Evolutionary conservation across 83 land plant genomes (phyloP).

Genomic region (Diphasiastrum complanatum): DNA sequence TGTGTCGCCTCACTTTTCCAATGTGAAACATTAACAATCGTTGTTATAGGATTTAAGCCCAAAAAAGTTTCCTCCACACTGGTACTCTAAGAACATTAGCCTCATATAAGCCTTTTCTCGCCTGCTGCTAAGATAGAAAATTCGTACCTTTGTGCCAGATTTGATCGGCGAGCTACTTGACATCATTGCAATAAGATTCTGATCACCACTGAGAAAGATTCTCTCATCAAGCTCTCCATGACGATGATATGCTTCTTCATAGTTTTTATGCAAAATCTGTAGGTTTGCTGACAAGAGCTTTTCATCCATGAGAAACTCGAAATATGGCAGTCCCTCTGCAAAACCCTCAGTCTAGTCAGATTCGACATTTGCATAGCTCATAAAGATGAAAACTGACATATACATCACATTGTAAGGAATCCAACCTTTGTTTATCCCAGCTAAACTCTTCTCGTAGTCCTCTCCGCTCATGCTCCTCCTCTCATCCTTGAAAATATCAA

Average conservation of each 20-base stretch:
- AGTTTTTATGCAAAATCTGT: constrained; percentile 58
- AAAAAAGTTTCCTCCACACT: constrained; percentile 2
- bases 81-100: background rate
- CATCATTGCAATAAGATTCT: constrained; percentile 49
- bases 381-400: constrained; percentile 39
- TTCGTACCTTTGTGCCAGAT: constrained; percentile 48
- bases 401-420: constrained; percentile 33
- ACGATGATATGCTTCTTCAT: constrained; percentile 52
- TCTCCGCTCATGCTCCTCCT: too few relatives aligned
- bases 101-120: background rate
- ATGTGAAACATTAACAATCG: background rate
- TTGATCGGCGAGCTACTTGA: constrained; percentile 47
- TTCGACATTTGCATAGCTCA: background rate
- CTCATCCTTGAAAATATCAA: constrained; percentile 47
- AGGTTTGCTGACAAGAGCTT: constrained; percentile 46
- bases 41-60: background rate
- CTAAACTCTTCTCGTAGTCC: constrained; percentile 27
- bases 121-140: constrained; percentile 3
- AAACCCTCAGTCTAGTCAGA: constrained; percentile 1
- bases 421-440: constrained; percentile 35
- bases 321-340: constrained; percentile 72
- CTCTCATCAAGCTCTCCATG: constrained; percentile 89
- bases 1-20: background rate
- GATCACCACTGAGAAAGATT: constrained; percentile 65
- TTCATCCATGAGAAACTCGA: constrained; percentile 71